Evolutionary conservation across 2,329 filamentous ascomycete genomes (phyloP), one percentile per base, ranked within the genome.

Genomic region (Plectosphaerella cucumerina): DNA sequence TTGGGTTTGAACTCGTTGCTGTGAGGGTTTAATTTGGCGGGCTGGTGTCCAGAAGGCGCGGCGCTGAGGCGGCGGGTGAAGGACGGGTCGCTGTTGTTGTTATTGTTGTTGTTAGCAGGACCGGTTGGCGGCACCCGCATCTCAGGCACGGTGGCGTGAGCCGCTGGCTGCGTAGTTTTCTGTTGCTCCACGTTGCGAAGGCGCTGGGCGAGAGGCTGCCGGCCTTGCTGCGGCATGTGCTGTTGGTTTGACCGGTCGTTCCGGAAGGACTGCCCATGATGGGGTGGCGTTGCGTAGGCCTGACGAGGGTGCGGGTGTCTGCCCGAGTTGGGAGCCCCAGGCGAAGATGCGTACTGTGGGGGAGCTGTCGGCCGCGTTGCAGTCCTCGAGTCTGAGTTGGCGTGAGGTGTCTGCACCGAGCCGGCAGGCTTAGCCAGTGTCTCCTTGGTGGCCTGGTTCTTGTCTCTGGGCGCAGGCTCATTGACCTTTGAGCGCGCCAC

Each of bases 1-100:
- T 87, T 95, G 17, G 93, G 94, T 57, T 87, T 85, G 70, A 97
- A 97, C 62, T 96, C 91, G 63, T 81, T 76, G 58, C 77, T 85
- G 60, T 82, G 84, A 6, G 83, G 83, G 56, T 86, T 86, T 59
- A 86, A 63, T 65, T 84, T 83, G 44, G 73, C 74, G 4, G 73
- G 71, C 60, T 81, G 70, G 48, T 80, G 80, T 42, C 70, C 70
- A 31, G 26, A 31, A 12, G 75, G 70, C n/a, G 77, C 66, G 46
- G 72, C 75, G 54, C 75, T 78, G 44, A 78, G 69, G 44, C 83
- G 73, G 60, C 80, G 73, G 62, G 75, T 70, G 71, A 81, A 77
- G 56, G 76, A 62, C 15, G 75, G 60, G 61, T 86, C 74, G 54
- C 72, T 63, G 55, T 72, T 60, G 69, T 81, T 81, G 8, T 75